phyloP scores from a whole-genome alignment of 148 eudicot species.

The Mesembryanthemum crystallinum region DNA sequence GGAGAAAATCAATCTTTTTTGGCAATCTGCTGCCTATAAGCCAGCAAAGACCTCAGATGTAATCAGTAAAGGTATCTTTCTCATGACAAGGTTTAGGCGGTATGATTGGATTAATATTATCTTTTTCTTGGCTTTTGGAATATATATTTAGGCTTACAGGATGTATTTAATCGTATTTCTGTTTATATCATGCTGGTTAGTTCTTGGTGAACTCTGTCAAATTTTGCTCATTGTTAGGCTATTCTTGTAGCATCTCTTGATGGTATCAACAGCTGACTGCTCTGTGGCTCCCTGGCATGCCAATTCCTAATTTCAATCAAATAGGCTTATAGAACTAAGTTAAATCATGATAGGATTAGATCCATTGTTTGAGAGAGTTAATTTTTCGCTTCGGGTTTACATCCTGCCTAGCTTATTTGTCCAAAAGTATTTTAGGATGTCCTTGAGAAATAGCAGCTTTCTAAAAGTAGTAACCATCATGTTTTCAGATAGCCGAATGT shows the following conservation, averaged over 20 bases:
- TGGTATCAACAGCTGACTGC: not conserved
- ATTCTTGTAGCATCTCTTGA: not conserved
- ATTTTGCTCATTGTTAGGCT: not conserved
- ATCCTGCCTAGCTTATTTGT: too few relatives aligned
- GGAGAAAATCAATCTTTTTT: not conserved
- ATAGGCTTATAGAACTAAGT: not conserved
- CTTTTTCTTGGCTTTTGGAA: not conserved
- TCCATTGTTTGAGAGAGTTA: too few relatives aligned
- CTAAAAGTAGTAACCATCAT: too few relatives aligned
- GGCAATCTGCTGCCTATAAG: conserved; percentile 4
- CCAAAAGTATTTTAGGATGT: too few relatives aligned
- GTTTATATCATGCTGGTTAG: conserved; percentile 1
- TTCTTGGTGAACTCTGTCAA: not conserved
- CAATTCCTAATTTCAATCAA: not conserved
- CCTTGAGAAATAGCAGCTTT: too few relatives aligned
- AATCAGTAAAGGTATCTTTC: conserved; percentile 29
- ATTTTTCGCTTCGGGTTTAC: too few relatives aligned
- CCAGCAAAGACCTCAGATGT: conserved; percentile 16
- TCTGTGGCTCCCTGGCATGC: not conserved
- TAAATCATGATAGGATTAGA: too few relatives aligned
- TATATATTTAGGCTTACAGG: conserved; percentile 13
- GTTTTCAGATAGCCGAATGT: too few relatives aligned
- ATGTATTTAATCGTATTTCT: not conserved
- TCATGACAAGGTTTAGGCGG: conserved; percentile 22
- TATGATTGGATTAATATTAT: not conserved